phyloP scores from a whole-genome alignment of 257 asterid genomes.

The Nemophila menziesii region DNA sequence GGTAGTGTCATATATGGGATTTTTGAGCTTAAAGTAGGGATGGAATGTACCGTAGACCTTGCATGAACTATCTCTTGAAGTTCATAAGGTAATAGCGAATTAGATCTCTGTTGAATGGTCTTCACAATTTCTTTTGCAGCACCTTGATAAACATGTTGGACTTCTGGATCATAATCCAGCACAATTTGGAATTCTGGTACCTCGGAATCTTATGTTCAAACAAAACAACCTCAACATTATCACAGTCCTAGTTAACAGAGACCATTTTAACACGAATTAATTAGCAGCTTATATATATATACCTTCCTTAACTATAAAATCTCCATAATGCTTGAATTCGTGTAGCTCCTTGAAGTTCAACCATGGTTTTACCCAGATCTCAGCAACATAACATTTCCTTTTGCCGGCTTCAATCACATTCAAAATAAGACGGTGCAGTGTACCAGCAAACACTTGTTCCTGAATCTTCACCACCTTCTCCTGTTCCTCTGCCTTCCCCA shows the following conservation, averaged over 20 bases:
- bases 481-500: slow-evolving; percentile 55
- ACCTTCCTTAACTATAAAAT: slow-evolving; percentile 69
- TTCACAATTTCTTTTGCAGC: slow-evolving; percentile 75
- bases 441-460: slow-evolving; percentile 73
- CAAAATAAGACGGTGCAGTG: slow-evolving; percentile 56
- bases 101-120: slow-evolving; percentile 74
- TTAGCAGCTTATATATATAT: background rate
- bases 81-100: slow-evolving; percentile 60
- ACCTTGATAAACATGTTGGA: slow-evolving; percentile 72
- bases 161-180: too few relatives aligned
- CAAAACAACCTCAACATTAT: too few relatives aligned
- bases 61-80: slow-evolving; percentile 67
- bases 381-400: slow-evolving; percentile 63
- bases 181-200: slow-evolving; percentile 55
- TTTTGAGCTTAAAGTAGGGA: background rate
- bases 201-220: slow-evolving; percentile 28
- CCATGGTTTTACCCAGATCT: slow-evolving; percentile 92
- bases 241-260: background rate
- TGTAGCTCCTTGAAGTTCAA: slow-evolving; percentile 67
- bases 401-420: slow-evolving; percentile 56
- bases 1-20: too few relatives aligned
- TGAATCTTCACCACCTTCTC: slow-evolving; percentile 63
- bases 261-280: background rate
- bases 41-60: slow-evolving; percentile 58
- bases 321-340: slow-evolving; percentile 56